Percentiles rank a stretch among this genome's conserved stretches.
Conservation (phyloP, 2,329 filamentous ascomycete genomes). For the Berkeleyomyces rouxiae region DNA sequence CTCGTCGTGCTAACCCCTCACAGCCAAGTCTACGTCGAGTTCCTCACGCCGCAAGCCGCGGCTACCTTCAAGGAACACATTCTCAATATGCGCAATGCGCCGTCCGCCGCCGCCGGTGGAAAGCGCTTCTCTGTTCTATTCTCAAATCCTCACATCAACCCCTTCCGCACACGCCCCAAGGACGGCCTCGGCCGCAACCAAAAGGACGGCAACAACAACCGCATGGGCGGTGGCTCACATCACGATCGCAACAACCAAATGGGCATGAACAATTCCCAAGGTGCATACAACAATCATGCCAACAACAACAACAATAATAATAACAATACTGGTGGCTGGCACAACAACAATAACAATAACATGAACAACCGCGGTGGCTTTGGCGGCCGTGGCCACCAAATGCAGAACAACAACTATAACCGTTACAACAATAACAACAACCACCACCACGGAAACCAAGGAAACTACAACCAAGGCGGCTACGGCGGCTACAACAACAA, state of each 20-base stretch:
- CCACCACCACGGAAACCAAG: background rate
- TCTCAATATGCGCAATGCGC: constrained; percentile 35
- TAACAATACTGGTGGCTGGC: constrained; percentile 26
- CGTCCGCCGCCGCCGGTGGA: constrained; percentile 35
- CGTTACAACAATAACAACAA: constrained; percentile 14
- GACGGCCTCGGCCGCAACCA: constrained; percentile 36
- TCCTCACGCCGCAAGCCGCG: constrained; percentile 66
- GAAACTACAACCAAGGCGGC: constrained; percentile 18
- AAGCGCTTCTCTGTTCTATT: constrained; percentile 63
- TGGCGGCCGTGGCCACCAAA: constrained; percentile 20
- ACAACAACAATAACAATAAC: constrained; percentile 22
- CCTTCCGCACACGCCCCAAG: constrained; percentile 81
- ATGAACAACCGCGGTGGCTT: constrained; percentile 29
- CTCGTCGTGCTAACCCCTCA: background rate
- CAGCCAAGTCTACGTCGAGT: constrained; percentile 69
- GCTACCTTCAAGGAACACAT: constrained; percentile 72
- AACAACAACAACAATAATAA: constrained; percentile 37
- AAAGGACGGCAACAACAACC: constrained; percentile 22
- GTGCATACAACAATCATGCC: constrained; percentile 29
- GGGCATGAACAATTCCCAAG: constrained; percentile 20
- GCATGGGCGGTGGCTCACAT: constrained; percentile 43
- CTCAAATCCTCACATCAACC: constrained; percentile 61
- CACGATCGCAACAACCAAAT: constrained; percentile 28
- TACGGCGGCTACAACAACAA: constrained; percentile 18
- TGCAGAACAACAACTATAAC: constrained; percentile 9